Base-by-base conservation (phyloP, 2,329 filamentous ascomycete species). In the Nothophaeocryptopus gaeumannii region DNA sequence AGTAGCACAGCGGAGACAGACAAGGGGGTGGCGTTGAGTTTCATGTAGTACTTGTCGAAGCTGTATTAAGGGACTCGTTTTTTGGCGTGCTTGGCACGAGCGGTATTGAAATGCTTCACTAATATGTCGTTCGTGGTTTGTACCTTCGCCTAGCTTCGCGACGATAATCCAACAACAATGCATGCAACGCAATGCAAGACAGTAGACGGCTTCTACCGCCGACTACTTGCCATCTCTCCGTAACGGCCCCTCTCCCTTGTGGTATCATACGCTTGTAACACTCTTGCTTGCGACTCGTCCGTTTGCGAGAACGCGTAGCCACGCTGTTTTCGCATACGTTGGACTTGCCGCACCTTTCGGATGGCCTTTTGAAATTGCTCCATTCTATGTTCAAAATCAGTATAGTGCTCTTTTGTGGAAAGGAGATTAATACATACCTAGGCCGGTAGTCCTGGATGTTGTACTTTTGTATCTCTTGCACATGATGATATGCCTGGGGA, bases 281-380 rank as follows among this genome's bases (percentile, higher is more conserved):
- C 88, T 62, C 92, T 82, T 60, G 92, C 95, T 74, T 97, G 93
- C 63, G 86, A 89, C 72, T 99, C 93, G 68, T 99, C 93, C 51
- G 92, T 95, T 72, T 96, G 91, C 62, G 89, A 96, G 73, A 99
- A 99, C 55, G 93, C 93, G 67, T 99, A 99, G 31, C 93, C 93
- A 66, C 93, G 87, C 74, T 99, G 93, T 74, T 99, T 99, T 68
- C 93, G 89, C 93, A 97, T 99, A 58, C 93, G 88, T 74, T 97
- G 93, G 35, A 97, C 93, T 72, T 99, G 93, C 44, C 93, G 84
- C 45, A 99, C 93, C 74, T 99, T 99, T 64, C 93, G 87, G 66
- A 99, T 97, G 15, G 93, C 93, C 74, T 99, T 99, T 74, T 99
- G 93, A 78, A 99, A 99, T 73, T 99, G 93, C 67, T 99, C 93